phyloP scores from a whole-genome alignment of 345 rosid species.

The Limnanthes douglasii region DNA sequence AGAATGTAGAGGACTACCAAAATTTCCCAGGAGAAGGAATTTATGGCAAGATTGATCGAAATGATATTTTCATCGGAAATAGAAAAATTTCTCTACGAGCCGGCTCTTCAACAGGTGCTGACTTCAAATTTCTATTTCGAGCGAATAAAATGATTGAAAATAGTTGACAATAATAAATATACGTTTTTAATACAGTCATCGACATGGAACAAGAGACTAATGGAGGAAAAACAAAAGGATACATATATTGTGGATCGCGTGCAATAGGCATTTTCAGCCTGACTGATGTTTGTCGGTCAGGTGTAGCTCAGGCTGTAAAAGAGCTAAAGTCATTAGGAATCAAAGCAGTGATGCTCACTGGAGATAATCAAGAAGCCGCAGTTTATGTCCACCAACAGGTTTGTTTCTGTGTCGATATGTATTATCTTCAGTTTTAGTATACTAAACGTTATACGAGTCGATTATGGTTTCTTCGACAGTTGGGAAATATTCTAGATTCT shows the following conservation, averaged over 20 bases:
- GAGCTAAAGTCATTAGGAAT: constrained; percentile 41
- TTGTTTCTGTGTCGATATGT: not conserved
- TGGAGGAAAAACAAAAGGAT: constrained; percentile 50
- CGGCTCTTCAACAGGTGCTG: constrained; percentile 39
- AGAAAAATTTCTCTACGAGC: constrained; percentile 50
- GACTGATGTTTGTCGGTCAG: constrained; percentile 65
- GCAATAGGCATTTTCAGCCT: constrained; percentile 45
- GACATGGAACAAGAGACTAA: constrained; percentile 12
- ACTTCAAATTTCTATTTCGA: not conserved
- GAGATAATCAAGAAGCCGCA: constrained; percentile 63
- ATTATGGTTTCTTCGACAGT: constrained; percentile 33
- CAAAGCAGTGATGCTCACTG: constrained; percentile 69
- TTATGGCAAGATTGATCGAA: constrained; percentile 57
- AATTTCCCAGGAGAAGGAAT: constrained; percentile 90
- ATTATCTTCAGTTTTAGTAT: no score
- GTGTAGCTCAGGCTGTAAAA: constrained; percentile 46
- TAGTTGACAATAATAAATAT: not conserved
- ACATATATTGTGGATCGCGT: constrained; percentile 29
- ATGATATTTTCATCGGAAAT: constrained; percentile 55
- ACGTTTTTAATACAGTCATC: constrained; percentile 18
- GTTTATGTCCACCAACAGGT: constrained; percentile 74
- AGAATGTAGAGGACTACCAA: constrained; percentile 41
- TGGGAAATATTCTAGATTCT: constrained; percentile 36
- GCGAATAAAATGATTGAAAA: not conserved
- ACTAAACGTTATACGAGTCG: no score